Conservation (phyloP, 768 basidiomycete genomes). For the Pseudohyphozyma bogoriensis region DNA sequence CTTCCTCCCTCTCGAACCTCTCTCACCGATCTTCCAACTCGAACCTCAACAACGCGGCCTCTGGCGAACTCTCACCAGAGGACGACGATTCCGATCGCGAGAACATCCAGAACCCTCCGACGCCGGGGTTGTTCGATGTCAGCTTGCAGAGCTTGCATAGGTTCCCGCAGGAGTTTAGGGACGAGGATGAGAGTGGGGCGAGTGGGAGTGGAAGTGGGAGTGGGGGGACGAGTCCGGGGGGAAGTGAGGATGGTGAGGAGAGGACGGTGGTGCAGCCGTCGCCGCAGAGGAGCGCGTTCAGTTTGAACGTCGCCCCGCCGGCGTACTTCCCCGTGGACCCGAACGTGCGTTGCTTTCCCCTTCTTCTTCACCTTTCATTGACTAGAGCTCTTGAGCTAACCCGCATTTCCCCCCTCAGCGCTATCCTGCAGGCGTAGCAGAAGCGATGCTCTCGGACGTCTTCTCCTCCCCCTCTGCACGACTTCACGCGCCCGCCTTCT, state of each 20-base stretch:
- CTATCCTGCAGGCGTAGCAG: conserved; percentile 36
- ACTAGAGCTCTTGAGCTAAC: neutral
- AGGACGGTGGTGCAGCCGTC: neutral
- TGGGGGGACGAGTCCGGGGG: conserved; percentile 11
- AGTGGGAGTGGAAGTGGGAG: neutral
- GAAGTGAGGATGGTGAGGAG: conserved; percentile 27
- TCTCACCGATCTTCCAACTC: conserved; percentile 7
- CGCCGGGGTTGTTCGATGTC: conserved; percentile 42
- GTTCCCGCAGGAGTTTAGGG: conserved; percentile 27
- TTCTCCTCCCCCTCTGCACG: neutral
- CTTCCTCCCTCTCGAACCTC: conserved; percentile 13
- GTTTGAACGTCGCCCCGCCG: conserved; percentile 14
- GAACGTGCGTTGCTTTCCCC: conserved; percentile 9
- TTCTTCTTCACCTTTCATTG: no score
- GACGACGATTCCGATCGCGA: conserved; percentile 38
- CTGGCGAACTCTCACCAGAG: no score
- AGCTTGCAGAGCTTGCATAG: conserved; percentile 38
- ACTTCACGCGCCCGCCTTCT: neutral
- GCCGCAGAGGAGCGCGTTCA: neutral
- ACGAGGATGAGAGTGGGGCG: conserved; percentile 4
- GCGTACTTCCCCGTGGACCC: conserved; percentile 25
- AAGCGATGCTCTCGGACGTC: conserved; percentile 34
- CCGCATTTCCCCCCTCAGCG: neutral
- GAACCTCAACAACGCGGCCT: conserved; percentile 47
- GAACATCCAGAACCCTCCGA: conserved; percentile 41